These are phyloP conservation scores for Fusarium newnesense DNA, from an alignment of 2,329 filamentous ascomycete genomes.

Conservation along the genomic window DNA sequence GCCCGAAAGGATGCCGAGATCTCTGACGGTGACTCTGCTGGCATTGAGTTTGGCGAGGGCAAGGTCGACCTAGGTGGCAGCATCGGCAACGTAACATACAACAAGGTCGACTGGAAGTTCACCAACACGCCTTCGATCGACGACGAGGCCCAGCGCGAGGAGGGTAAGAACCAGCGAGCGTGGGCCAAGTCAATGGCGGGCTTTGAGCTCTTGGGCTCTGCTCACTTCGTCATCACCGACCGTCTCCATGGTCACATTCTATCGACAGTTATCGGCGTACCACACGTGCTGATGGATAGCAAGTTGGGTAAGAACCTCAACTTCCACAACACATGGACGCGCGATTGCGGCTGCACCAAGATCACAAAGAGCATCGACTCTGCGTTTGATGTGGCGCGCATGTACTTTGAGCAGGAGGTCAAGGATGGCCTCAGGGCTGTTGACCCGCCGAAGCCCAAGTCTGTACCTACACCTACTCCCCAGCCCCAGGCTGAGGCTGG, in stretches of 20 bases:
- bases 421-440: conserved; percentile 22
- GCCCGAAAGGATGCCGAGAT: conserved; percentile 42
- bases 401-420: conserved; percentile 32
- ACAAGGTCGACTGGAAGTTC: conserved; percentile 45
- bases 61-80: conserved; percentile 34
- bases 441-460: neutral
- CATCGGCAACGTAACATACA: conserved; percentile 42
- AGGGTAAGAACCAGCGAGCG: conserved; percentile 42
- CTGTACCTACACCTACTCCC: conserved; percentile 12
- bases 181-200: conserved; percentile 43
- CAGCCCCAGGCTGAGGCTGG: conserved; percentile 10
- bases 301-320: conserved; percentile 46
- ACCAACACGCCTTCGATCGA: conserved; percentile 40
- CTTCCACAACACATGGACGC: conserved; percentile 45
- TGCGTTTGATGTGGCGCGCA: conserved; percentile 38
- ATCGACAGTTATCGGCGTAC: conserved; percentile 43
- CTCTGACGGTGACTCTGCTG: conserved; percentile 33
- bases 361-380: conserved; percentile 39
- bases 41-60: conserved; percentile 40
- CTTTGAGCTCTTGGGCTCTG: conserved; percentile 41
- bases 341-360: conserved; percentile 41
- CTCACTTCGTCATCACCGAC: conserved; percentile 43
- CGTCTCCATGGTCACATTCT: conserved; percentile 43
- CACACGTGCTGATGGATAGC: conserved; percentile 44
- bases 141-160: conserved; percentile 24